Conservation (phyloP, 768 basidiomycete genomes). For the Gymnopilus dilepis region DNA sequence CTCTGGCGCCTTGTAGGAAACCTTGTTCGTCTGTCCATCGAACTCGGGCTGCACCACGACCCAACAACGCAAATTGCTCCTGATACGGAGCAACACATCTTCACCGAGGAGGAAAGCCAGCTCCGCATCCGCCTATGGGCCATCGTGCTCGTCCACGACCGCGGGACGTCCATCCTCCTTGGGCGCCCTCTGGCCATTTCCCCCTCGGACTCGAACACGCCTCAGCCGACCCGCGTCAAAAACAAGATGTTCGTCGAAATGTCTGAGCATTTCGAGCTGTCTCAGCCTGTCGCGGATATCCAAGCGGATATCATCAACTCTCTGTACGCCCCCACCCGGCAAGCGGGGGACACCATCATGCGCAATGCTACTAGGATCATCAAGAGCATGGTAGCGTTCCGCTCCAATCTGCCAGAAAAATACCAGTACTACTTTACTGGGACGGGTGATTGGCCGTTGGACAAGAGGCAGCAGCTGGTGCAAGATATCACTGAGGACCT, state of each 20-base stretch:
- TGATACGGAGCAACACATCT: slow-evolving; percentile 46
- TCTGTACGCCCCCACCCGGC: slow-evolving; percentile 77
- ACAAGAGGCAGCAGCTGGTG: slow-evolving; percentile 68
- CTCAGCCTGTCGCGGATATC: slow-evolving; percentile 78
- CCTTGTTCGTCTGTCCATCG: slow-evolving; percentile 80
- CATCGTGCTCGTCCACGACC: slow-evolving; percentile 85
- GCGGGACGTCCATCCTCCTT: slow-evolving; percentile 86
- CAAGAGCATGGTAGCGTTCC: slow-evolving; percentile 74
- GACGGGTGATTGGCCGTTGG: slow-evolving; percentile 74
- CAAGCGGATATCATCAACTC: slow-evolving; percentile 91
- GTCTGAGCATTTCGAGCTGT: slow-evolving; percentile 81
- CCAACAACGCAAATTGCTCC: slow-evolving; percentile 65
- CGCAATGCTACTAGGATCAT: slow-evolving; percentile 81
- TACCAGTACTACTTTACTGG: slow-evolving; percentile 82
- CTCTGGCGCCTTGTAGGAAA: slow-evolving; percentile 89
- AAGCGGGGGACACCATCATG: slow-evolving; percentile 72
- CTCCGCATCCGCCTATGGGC: slow-evolving; percentile 85
- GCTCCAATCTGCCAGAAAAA: slow-evolving; percentile 68
- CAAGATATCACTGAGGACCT: slow-evolving; percentile 80
- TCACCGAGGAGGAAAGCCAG: slow-evolving; percentile 78
- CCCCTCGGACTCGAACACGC: slow-evolving; percentile 84
- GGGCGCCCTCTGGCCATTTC: slow-evolving; percentile 85
- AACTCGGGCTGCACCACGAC: slow-evolving; percentile 87
- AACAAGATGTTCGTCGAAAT: slow-evolving; percentile 50
- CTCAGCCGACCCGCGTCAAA: slow-evolving; percentile 61